A percentile compares a stretch with the other conserved stretches of the same genome.
Conservation (phyloP, 257 asterid genomes). For the Gynochthodes officinalis region DNA sequence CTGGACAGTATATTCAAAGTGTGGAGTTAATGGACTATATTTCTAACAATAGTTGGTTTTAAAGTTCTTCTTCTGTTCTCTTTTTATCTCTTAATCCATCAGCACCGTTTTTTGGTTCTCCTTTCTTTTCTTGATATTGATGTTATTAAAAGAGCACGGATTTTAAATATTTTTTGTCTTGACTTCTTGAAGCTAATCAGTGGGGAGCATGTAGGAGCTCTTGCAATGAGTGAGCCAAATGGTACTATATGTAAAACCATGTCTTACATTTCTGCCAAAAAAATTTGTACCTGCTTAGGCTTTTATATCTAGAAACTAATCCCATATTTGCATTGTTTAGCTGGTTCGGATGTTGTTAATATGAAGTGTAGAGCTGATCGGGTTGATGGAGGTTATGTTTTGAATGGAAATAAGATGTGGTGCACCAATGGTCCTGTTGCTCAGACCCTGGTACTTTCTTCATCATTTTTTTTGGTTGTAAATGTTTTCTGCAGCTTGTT, state of each 20-base stretch:
- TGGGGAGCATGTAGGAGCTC: constrained; percentile 99
- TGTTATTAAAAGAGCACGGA: neutral
- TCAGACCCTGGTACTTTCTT: constrained; percentile 67
- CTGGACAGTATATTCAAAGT: neutral
- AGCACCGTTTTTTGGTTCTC: neutral
- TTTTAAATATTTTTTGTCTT: constrained; percentile 18
- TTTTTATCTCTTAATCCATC: neutral
- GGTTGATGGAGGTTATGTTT: constrained; percentile 79
- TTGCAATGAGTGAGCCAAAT: constrained; percentile 99
- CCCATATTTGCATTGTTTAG: constrained; percentile 33
- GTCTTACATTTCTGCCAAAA: neutral
- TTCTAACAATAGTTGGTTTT: neutral
- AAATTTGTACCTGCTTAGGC: neutral
- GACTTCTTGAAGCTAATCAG: constrained; percentile 67
- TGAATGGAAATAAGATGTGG: constrained; percentile 99
- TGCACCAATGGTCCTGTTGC: constrained; percentile 98
- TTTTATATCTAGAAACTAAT: constrained; percentile 5
- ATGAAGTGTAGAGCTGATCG: constrained; percentile 98
- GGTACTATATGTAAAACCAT: constrained; percentile 44
- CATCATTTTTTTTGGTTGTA: constrained; percentile 1
- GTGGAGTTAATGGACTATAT: neutral
- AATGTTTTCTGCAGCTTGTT: neutral
- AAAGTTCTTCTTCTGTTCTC: neutral
- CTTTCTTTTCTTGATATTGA: neutral
- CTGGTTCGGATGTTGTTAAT: constrained; percentile 97